Percentiles rank a stretch among this genome's conserved stretches.
These are phyloP conservation scores for Cytidiella melzeri DNA, from an alignment of 768 basidiomycete species.

Conservation along the genomic window DNA sequence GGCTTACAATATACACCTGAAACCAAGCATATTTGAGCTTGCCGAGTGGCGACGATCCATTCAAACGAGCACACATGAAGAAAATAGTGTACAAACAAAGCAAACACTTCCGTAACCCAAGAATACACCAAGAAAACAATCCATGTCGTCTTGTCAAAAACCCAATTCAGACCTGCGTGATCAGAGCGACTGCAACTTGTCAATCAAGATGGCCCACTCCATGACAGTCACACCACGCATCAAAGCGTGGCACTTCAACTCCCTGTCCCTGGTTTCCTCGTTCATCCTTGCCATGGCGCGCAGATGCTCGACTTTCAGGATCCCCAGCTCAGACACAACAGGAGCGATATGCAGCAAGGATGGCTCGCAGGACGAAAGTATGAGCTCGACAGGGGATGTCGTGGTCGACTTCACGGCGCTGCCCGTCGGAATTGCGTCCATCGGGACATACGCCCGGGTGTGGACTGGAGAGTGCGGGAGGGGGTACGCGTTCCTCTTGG, in stretches of 20 bases:
- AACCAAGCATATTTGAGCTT: no score
- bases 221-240: conserved; percentile 62
- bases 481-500: neutral
- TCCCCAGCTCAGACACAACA: conserved; percentile 51
- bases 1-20: no score
- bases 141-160: no score
- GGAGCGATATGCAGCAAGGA: conserved; percentile 59
- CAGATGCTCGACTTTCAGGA: conserved; percentile 53
- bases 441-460: conserved; percentile 9
- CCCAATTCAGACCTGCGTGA: no score
- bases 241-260: conserved; percentile 66
- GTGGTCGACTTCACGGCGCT: conserved; percentile 30
- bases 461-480: conserved; percentile 15
- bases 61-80: no score
- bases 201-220: conserved; percentile 76
- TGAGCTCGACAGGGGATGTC: conserved; percentile 38
- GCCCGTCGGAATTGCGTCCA: conserved; percentile 6
- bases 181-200: conserved; percentile 44
- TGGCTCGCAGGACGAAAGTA: conserved; percentile 59
- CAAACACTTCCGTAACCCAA: no score
- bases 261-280: conserved; percentile 61
- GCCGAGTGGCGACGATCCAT: no score
- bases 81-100: no score
- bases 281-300: conserved; percentile 54
- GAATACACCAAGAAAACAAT: no score